phyloP scores from a whole-genome alignment of 2,329 filamentous ascomycete genomes.

The Aspergillus felis region DNA sequence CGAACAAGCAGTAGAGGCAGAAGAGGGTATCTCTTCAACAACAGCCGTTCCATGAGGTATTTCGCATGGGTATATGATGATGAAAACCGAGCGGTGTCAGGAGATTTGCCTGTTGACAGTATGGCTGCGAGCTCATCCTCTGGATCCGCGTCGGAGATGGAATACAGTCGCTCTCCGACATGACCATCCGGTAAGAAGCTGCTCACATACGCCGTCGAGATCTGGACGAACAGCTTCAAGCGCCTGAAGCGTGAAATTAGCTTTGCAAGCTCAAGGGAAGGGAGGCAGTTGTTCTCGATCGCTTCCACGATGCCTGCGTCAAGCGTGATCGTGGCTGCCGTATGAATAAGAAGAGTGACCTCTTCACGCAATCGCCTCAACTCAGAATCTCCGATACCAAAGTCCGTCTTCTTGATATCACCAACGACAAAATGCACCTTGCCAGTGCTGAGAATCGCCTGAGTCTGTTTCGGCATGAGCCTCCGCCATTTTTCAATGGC shows the following conservation, averaged over 20 bases:
- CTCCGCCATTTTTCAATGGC: constrained; percentile 28
- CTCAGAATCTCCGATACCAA: constrained; percentile 18
- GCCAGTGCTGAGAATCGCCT: constrained; percentile 21
- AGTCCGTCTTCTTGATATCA: constrained; percentile 23
- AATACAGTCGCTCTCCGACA: constrained; percentile 24
- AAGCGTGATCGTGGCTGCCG: constrained; percentile 30
- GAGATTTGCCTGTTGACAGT: constrained; percentile 12
- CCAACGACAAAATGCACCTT: constrained; percentile 28
- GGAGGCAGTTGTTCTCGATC: constrained; percentile 30
- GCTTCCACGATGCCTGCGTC: constrained; percentile 24
- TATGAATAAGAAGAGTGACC: constrained; percentile 31
- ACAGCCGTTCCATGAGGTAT: constrained; percentile 28
- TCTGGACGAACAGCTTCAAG: constrained; percentile 26
- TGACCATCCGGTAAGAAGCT: constrained; percentile 30
- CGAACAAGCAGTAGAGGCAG: constrained; percentile 27
- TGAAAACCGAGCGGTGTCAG: constrained; percentile 20
- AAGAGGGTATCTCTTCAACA: constrained; percentile 22
- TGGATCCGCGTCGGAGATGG: constrained; percentile 19
- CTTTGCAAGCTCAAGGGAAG: constrained; percentile 25
- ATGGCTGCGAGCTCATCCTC: constrained; percentile 26
- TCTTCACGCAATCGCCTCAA: constrained; percentile 20
- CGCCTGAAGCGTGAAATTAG: constrained; percentile 23
- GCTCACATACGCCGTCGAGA: constrained; percentile 30
- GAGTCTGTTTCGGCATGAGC: constrained; percentile 26
- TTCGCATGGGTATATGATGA: constrained; percentile 31